phyloP scores from a whole-genome alignment of 2,329 filamentous ascomycete species.

The Pseudogymnoascus sp. region DNA sequence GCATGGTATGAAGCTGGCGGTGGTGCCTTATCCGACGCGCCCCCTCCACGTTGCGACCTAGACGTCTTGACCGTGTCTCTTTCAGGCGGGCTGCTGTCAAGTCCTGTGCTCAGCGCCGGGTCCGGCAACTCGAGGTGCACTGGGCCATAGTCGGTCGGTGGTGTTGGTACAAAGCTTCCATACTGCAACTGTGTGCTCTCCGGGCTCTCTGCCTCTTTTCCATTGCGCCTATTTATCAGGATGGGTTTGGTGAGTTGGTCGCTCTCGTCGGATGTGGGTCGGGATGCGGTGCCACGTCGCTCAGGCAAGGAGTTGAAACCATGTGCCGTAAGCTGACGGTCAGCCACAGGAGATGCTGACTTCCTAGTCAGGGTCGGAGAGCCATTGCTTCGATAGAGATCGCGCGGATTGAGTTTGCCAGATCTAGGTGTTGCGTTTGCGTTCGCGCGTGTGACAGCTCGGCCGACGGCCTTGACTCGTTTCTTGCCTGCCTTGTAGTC shows the following conservation, averaged over 20 bases:
- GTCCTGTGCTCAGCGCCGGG: slow-evolving; percentile 37
- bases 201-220: slow-evolving; percentile 4
- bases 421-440: slow-evolving; percentile 44
- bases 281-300: not conserved
- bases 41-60: not conserved
- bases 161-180: slow-evolving; percentile 56
- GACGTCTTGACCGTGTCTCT: not conserved
- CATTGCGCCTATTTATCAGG: slow-evolving; percentile 7
- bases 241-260: slow-evolving; percentile 4
- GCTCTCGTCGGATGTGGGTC: slow-evolving; percentile 8
- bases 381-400: slow-evolving; percentile 11
- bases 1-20: not conserved
- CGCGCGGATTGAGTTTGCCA: slow-evolving; percentile 11
- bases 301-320: slow-evolving; percentile 1
- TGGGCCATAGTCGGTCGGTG: slow-evolving; percentile 31
- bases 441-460: slow-evolving; percentile 60
- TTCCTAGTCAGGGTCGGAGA: not conserved
- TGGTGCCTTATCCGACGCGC: not conserved
- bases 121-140: slow-evolving; percentile 51
- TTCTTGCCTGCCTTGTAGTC: slow-evolving; percentile 96
- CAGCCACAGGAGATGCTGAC: not conserved
- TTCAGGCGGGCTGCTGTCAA: not conserved
- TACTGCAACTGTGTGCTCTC: slow-evolving; percentile 35
- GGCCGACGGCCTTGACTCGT: slow-evolving; percentile 73
- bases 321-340: not conserved